Base-by-base conservation (phyloP, 805 yeast species). In the Ogataea siamensis region DNA sequence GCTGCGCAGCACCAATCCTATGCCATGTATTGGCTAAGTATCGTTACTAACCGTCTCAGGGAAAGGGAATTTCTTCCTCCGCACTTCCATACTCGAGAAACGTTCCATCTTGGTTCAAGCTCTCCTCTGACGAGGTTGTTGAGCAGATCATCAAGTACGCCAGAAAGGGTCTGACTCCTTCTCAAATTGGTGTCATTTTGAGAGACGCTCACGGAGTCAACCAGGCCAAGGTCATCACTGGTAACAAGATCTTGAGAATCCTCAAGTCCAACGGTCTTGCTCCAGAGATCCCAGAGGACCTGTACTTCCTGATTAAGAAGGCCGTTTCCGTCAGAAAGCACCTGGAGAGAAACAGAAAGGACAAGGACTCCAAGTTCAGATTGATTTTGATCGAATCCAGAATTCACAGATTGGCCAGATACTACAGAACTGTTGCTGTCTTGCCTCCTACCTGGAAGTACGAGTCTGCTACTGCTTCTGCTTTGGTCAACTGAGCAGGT, bases 131-230 rank as follows among this genome's bases (percentile, higher is more conserved):
- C 57, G 83, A 87, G 57, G 94, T 93, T 66, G 87, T 89, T 74
- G 99, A 93, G 78, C 96, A 88, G 78, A 81, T 91, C 78, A 73
- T 83, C 89, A 93, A 93, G 85, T 87, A 89, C 79, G 99, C 99
- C 69, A 89, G 97, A 80, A 93, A 93, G 83, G 99, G 99, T 89
- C 78, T 89, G 70, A 87, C 98, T 60, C 99, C 99, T 65, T 93
- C 99, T 64, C 96, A 88, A 76, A 93, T 93, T 56, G 99, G 99
- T 87, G 99, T 93, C 68, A 75, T 88, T 66, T 86, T 93, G 72
- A 88, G 99, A 82, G 99, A 93, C 78, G 93, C 98, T 63, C 98
- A 93, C 80, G 99, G 99, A 77, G 98, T 93, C 64, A 82, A 96
- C 70, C 96, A 89, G 77, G 74, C 96, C 62, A 87, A 84, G 79